These are phyloP conservation scores for Pterocarpus macrocarpus DNA, from an alignment of 306 rosid species.

Conservation along the genomic window DNA sequence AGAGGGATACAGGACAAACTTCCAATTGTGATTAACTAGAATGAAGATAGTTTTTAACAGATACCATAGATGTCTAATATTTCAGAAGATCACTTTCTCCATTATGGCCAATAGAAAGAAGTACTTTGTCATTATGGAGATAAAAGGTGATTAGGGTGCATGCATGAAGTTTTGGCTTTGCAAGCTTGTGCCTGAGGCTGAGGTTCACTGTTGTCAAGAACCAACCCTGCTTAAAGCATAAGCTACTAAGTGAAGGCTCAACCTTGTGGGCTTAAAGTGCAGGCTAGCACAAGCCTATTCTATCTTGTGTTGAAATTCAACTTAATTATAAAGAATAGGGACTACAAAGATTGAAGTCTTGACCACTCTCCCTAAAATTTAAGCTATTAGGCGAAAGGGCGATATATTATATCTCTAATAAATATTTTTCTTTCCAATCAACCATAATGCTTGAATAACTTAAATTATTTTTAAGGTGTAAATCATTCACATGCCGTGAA, in stretches of 20 bases:
- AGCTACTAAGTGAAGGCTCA: too few species aligned
- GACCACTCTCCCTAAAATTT: neutral
- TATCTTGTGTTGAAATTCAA: neutral
- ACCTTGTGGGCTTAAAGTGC: neutral
- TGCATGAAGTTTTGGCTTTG: constrained; percentile 1
- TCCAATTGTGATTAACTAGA: neutral
- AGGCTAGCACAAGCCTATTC: neutral
- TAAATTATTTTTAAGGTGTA: neutral
- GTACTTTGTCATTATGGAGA: too few species aligned
- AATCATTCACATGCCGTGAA: neutral
- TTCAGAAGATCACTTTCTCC: constrained; percentile 12
- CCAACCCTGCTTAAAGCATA: too few species aligned
- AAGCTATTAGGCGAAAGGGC: constrained; percentile 5
- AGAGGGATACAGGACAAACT: constrained; percentile 16
- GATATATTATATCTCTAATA: neutral
- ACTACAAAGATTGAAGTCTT: too few species aligned
- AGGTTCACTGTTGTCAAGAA: too few species aligned
- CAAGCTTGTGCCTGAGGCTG: neutral
- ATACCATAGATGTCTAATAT: neutral
- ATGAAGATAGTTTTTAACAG: neutral
- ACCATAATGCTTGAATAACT: constrained; percentile 31
- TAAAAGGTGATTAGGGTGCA: neutral
- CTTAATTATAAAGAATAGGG: too few species aligned
- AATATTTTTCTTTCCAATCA: constrained; percentile 22
- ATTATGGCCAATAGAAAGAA: neutral